phyloP scores from a whole-genome alignment of 2,329 filamentous ascomycete genomes.

The Aspergillus pseudoviridinutans region DNA sequence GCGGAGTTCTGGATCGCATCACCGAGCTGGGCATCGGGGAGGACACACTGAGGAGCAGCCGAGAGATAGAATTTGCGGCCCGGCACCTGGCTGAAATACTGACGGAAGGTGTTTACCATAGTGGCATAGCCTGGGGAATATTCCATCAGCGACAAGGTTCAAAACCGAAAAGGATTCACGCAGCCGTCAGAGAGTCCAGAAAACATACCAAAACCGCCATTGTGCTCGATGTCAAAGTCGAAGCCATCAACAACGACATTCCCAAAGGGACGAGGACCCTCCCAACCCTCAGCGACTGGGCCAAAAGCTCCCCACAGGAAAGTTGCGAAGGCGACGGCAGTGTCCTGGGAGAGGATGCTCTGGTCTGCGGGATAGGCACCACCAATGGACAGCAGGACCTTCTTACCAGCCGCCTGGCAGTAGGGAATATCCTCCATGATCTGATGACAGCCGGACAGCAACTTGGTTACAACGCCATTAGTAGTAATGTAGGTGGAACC shows the following conservation, averaged over 20 bases:
- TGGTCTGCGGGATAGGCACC: slow-evolving; percentile 42
- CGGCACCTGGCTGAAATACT: slow-evolving; percentile 33
- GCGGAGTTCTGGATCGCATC: slow-evolving; percentile 41
- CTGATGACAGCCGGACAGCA: slow-evolving; percentile 43
- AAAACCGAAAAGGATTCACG: not conserved
- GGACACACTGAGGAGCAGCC: slow-evolving; percentile 50
- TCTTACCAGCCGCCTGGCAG: slow-evolving; percentile 43
- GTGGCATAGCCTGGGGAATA: slow-evolving; percentile 39
- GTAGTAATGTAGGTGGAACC: slow-evolving; percentile 36
- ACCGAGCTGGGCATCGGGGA: slow-evolving; percentile 47
- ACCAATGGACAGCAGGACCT: slow-evolving; percentile 46
- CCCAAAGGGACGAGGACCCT: slow-evolving; percentile 47
- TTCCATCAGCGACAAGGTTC: not conserved
- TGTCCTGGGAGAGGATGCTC: slow-evolving; percentile 37
- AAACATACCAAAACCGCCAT: slow-evolving; percentile 26
- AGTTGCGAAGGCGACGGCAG: slow-evolving; percentile 46
- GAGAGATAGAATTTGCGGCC: slow-evolving; percentile 47
- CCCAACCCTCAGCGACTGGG: slow-evolving; percentile 32
- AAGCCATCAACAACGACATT: slow-evolving; percentile 48
- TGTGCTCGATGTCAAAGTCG: slow-evolving; percentile 47
- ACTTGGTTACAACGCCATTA: slow-evolving; percentile 34
- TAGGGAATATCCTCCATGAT: slow-evolving; percentile 41
- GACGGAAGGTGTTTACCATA: slow-evolving; percentile 47
- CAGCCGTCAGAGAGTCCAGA: not conserved
- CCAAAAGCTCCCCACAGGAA: slow-evolving; percentile 51